Evolutionary conservation across 1,284 basidiomycete species (phyloP), one percentile per base, ranked within the genome.

Genomic region (Ustilago curta): DNA sequence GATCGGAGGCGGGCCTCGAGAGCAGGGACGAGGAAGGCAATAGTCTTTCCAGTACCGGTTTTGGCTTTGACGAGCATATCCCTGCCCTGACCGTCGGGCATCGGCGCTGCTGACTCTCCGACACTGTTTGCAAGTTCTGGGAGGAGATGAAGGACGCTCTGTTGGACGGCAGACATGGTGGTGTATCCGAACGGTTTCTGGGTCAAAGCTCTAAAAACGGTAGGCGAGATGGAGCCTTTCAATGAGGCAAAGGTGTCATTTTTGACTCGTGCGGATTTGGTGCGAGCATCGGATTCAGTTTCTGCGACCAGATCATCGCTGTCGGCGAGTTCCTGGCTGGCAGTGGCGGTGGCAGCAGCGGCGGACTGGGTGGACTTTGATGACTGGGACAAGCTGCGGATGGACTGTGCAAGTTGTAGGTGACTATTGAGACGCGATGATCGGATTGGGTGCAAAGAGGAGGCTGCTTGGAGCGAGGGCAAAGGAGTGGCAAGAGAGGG

Each of bases 151-250:
- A 95, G 87, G 7, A 98, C 93, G 54, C 90, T 88, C 21, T 90
- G 88, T 85, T 98, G 96, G 0, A 98, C 95, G 12, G 90, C 86
- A 2, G 92, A 91, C 93, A 97, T 95, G 55, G 88, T 87, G 14
- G 85, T 88, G 70, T 94, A 89, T 23, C 88, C 87, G 88, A 95
- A 92, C 0, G 93, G 93, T 39, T 86, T 87, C 50, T 86, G 66
- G 40, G 79, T 82, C 45, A 86, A 67, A 8, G 85, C 83, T 47
- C 81, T 78, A 50, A 75, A 80, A 16, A 83, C 71, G 19, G 58
- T 31, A 8, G 74, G 56, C 18, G 56, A 4, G 42, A 81, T 63
- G 27, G 75, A 67, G 40, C 66, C 66, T 42, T 79, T 67, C 35
- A 81, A 58, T 2, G 79, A 79, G n/a, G 72, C 70, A 44, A 79